Base-by-base conservation (phyloP, 768 basidiomycete species). In the Dentipellis fragilis region DNA sequence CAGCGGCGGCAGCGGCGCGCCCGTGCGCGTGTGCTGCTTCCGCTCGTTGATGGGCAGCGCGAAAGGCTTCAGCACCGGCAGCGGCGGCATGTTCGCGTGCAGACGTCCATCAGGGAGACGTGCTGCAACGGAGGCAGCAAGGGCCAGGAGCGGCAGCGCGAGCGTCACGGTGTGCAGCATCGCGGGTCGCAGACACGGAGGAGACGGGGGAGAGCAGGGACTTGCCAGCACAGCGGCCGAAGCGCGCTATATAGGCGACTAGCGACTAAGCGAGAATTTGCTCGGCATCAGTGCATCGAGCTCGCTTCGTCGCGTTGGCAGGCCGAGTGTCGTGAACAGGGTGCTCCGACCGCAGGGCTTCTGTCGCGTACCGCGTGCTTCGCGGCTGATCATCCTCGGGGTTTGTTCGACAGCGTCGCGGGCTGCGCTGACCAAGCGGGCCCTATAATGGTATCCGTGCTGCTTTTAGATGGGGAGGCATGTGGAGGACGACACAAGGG, bases 1-100 rank as follows among this genome's bases (percentile, higher is more conserved):
- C 55, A 67, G 63, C 46, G 71, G 67, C n/a, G 70, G 70, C 12
- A 73, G 61, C 52, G 56, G 38, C 23, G 64, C 60, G 39, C 48
- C 67, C 64, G 60, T 64, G 57, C 45, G 51, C 58, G 57, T 63
- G 23, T 49, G 42, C 19, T 23, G 17, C 29, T 36, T 16, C 11
- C 14, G 17, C n/a, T 34, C n/a, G 11, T 10, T 23, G 16, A n/a
- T 10, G 17, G 45, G n/a, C 42, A 29, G 34, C 12, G 4, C 6
- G 45, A 54, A 16, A 2, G 52, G 45, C 21, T 29, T 40, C 23
- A 22, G 36, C 14, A 52, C 12, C 4, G 42, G 56, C 55, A n/a
- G 16, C 16, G 55, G 55, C 23, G 38, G 40, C 14, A 52, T 52
- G 51, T 51, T 57, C 29, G 34, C 54, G 42, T 53, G 50, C 5